A percentile compares a stretch with the other conserved stretches of the same genome.
phyloP scores from a whole-genome alignment of 306 rosid species.

The Fragaria ananassa region DNA sequence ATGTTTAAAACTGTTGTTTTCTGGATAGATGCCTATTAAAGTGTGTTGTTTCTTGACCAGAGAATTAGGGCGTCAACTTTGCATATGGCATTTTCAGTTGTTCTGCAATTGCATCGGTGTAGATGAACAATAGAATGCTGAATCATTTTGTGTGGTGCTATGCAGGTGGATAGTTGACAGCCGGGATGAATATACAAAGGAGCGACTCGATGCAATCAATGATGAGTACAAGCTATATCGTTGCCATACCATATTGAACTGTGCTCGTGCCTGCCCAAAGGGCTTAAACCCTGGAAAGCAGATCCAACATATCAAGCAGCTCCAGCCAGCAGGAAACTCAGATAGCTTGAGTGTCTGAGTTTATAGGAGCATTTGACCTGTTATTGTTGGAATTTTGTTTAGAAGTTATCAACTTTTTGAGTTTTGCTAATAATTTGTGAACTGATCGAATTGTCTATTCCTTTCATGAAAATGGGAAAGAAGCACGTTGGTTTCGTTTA shows the following conservation, averaged over 20 bases:
- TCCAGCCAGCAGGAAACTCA: constrained; percentile 32
- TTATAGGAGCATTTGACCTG: constrained; percentile 26
- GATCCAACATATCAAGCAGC: constrained; percentile 72
- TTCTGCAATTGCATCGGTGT: not conserved
- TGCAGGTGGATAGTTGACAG: constrained; percentile 97
- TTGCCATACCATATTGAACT: constrained; percentile 98
- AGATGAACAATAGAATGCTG: not conserved
- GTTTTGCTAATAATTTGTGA: constrained; percentile 47
- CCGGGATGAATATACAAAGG: constrained; percentile 88
- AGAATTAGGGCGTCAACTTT: not conserved
- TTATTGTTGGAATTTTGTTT: constrained; percentile 32
- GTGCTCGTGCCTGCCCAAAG: constrained; percentile 97
- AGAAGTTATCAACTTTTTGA: constrained; percentile 17
- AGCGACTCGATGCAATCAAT: constrained; percentile 83
- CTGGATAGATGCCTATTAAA: not conserved
- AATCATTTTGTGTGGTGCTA: constrained; percentile 21
- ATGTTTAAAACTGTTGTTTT: not conserved
- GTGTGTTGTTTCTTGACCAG: not conserved
- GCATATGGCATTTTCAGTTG: constrained; percentile 2
- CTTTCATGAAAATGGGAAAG: constrained; percentile 36
- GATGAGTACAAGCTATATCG: constrained; percentile 99
- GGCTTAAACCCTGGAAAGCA: constrained; percentile 98
- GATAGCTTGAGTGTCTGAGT: constrained; percentile 15
- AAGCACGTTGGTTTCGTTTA: constrained; percentile 24
- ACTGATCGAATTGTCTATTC: constrained; percentile 22